phyloP scores from a whole-genome alignment of 2,329 filamentous ascomycete species.

The Fusarium mangiferae region DNA sequence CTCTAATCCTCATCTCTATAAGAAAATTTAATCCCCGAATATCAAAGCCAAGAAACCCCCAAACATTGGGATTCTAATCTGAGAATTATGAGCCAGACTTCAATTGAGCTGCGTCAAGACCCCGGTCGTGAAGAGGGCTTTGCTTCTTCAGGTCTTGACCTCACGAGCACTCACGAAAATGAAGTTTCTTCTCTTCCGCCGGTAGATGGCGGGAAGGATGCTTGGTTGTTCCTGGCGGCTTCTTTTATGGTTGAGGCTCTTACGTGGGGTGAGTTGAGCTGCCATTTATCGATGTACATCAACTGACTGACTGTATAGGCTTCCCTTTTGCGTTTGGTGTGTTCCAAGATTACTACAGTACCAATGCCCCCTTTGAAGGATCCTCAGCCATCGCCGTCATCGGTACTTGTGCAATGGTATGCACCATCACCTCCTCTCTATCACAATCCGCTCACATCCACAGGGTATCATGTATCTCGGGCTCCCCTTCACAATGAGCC shows the following conservation, averaged over 20 bases:
- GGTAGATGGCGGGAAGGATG: constrained; percentile 48
- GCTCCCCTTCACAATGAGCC: constrained; percentile 1
- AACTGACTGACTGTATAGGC: constrained; percentile 52
- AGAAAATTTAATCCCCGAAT: background rate
- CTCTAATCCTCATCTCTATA: background rate
- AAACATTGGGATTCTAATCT: background rate
- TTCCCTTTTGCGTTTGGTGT: constrained; percentile 76
- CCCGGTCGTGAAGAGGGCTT: background rate
- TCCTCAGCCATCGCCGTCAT: constrained; percentile 68
- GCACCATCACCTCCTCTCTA: constrained; percentile 23
- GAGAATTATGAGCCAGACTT: background rate
- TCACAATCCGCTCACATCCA: background rate
- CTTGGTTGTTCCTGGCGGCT: constrained; percentile 49
- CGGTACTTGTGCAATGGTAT: constrained; percentile 70
- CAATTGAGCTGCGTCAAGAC: background rate
- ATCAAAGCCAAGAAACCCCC: background rate
- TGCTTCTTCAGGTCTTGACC: background rate
- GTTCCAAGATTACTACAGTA: constrained; percentile 76
- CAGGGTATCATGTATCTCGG: constrained; percentile 67
- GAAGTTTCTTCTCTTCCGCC: constrained; percentile 37
- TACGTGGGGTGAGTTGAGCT: constrained; percentile 45
- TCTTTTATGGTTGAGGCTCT: constrained; percentile 48
- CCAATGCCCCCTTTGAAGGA: constrained; percentile 66
- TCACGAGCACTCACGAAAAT: background rate
- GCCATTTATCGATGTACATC: no score